phyloP scores from a whole-genome alignment of 164 flowering plant genomes.

The Liquidambar formosana region DNA sequence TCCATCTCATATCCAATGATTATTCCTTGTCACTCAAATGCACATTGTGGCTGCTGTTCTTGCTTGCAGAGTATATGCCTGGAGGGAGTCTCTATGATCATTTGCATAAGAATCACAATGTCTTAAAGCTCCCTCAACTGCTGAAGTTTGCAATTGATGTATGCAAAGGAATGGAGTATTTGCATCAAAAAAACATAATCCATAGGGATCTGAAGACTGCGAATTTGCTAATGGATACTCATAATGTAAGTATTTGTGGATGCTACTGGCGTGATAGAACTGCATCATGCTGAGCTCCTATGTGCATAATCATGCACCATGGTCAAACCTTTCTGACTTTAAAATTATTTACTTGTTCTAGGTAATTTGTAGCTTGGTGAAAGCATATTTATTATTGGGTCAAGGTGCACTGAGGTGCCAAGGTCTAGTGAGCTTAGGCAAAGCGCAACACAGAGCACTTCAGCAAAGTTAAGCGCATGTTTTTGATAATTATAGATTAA shows the following conservation, averaged over 20 bases:
- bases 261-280: not conserved
- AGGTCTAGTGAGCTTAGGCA: too few relatives aligned
- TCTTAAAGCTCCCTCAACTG: conserved; percentile 59
- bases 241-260: conserved; percentile 46
- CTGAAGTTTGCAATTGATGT: conserved; percentile 86
- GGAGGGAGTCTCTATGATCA: conserved; percentile 93
- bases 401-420: too few relatives aligned
- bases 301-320: not conserved
- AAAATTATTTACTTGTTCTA: not conserved
- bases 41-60: conserved; percentile 10
- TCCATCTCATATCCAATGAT: too few relatives aligned
- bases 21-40: not conserved
- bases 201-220: conserved; percentile 98
- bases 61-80: conserved; percentile 86
- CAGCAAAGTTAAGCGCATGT: too few relatives aligned
- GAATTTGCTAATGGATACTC: conserved; percentile 80
- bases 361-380: not conserved
- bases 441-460: too few relatives aligned
- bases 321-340: not conserved
- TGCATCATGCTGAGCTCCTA: not conserved
- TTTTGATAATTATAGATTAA: too few relatives aligned
- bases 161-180: conserved; percentile 93
- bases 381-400: too few relatives aligned
- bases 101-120: conserved; percentile 67
- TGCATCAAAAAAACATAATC: conserved; percentile 81